Percentiles rank a stretch among this genome's conserved stretches.
These are phyloP conservation scores for Fusarium oligoseptatum DNA, from an alignment of 2,329 filamentous ascomycete genomes.

Conservation along the genomic window DNA sequence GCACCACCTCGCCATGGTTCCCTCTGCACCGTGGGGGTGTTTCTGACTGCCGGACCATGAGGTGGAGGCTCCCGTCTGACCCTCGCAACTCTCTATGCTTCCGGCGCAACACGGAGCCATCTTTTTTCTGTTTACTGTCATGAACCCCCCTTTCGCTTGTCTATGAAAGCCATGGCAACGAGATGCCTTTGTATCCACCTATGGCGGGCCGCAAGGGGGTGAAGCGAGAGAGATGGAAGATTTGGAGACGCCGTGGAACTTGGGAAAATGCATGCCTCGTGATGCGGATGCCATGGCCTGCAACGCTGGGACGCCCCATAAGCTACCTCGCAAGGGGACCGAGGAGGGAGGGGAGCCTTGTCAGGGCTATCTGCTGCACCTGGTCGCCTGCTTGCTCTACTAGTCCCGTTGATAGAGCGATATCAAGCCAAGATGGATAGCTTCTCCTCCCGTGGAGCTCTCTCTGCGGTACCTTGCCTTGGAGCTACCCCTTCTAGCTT, in stretches of 20 bases:
- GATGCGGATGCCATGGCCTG: conserved; percentile 36
- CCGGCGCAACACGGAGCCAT: not conserved
- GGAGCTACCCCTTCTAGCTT: conserved; percentile 20
- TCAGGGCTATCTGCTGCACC: conserved; percentile 35
- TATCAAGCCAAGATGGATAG: not conserved
- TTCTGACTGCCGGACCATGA: conserved; percentile 16
- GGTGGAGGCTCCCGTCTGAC: conserved; percentile 4
- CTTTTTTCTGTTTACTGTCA: conserved; percentile 23
- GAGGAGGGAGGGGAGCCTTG: not conserved
- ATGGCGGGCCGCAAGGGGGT: conserved; percentile 38
- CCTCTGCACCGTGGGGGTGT: conserved; percentile 29
- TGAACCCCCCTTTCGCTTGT: conserved; percentile 9
- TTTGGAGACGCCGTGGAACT: conserved; percentile 34
- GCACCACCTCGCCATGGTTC: conserved; percentile 13
- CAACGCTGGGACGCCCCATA: conserved; percentile 5
- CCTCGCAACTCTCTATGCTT: not conserved
- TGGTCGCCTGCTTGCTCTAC: conserved; percentile 23
- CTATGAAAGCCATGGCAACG: conserved; percentile 37
- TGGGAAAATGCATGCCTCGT: conserved; percentile 40
- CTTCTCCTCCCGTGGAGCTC: conserved; percentile 24
- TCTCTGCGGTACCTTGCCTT: conserved; percentile 27
- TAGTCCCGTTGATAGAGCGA: conserved; percentile 29
- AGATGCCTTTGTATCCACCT: conserved; percentile 29
- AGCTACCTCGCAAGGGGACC: conserved; percentile 27
- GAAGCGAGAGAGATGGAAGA: conserved; percentile 32